Base-by-base conservation (phyloP, 2,329 filamentous ascomycete genomes). In the Cercospora sp. region DNA sequence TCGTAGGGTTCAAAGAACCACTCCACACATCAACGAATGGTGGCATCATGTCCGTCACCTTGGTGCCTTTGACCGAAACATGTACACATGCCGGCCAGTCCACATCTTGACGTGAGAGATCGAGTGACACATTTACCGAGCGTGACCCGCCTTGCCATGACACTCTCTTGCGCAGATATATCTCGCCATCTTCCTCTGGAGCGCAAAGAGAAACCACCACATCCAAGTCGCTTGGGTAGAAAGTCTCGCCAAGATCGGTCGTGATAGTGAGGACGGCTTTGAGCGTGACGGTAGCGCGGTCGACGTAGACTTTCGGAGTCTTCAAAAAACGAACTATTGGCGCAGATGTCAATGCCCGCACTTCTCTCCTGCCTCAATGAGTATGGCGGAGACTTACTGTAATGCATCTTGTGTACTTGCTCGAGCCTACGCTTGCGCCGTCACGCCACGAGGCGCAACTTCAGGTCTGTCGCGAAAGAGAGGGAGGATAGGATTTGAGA, bases 201-300 rank as follows among this genome's bases (percentile, higher is more conserved):
- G 72, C 69, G 45, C 77, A 68, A 36, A 85, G 68, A 7, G 80
- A 79, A 23, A 78, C 81, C 16, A 79, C 74, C 8, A 87, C 75
- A 12, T 80, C 74, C 23, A 84, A 72, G 73, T 85, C 79, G 55
- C 80, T 74, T n/a, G 83, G 81, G 53, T 87, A 83, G 74, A 90
- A 89, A 0, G 83, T 83, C 73, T 91, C 89, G 18, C 90, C 90
- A 7, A 92, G 81, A 75, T 92, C 90, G 26, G 89, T 91, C 10
- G 88, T 89, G 74, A 91, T 84, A 45, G 89, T 89, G 67, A 91
- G 81, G 31, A 88, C 81, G 59, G 83, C 80, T 68, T 80, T 84
- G 65, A 87, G 77, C 16, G 77, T 76, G 65, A 83, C 75, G 16
- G 74, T 73, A 31, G 80, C 79, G 28, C 75, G 67, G 64, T 82